These are phyloP conservation scores for Suillus brevipes DNA, from an alignment of 768 basidiomycete species.

Conservation along the genomic window DNA sequence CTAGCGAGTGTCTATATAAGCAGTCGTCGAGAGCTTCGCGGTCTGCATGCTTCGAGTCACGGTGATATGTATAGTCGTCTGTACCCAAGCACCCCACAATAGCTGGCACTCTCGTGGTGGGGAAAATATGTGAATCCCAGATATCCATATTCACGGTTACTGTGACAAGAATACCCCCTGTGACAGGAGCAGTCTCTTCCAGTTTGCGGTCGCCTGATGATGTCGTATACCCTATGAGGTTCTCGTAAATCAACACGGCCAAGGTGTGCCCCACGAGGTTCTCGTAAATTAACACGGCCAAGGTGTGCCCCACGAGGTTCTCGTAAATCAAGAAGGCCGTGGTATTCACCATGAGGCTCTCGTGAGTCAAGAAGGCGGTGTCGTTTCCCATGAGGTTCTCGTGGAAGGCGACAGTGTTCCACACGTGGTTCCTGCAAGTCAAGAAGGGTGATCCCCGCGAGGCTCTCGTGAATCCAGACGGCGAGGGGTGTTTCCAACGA, in stretches of 20 bases:
- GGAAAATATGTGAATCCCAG: not conserved
- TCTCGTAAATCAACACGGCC: not conserved
- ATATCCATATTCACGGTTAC: not conserved
- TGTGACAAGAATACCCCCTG: not conserved
- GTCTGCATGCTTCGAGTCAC: not conserved
- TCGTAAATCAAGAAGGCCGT: too few species aligned
- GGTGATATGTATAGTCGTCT: not conserved
- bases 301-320: too few species aligned
- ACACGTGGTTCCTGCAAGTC: too few species aligned
- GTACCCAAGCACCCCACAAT: not conserved
- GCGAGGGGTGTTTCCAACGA: too few species aligned
- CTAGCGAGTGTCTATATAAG: too few species aligned
- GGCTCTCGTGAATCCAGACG: too few species aligned
- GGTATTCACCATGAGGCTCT: not conserved
- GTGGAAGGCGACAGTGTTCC: too few species aligned
- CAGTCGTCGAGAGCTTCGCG: too few species aligned
- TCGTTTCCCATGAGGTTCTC: too few species aligned
- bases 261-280: too few species aligned
- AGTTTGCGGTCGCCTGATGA: not conserved
- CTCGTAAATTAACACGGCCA: too few species aligned
- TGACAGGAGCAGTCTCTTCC: not conserved
- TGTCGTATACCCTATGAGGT: not conserved
- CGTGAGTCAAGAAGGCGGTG: not conserved
- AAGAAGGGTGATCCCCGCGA: too few species aligned
- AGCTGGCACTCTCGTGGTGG: not conserved